Base-by-base conservation (phyloP, 176 grass and related monocot species). In the Bolboschoenus planiculmis region DNA sequence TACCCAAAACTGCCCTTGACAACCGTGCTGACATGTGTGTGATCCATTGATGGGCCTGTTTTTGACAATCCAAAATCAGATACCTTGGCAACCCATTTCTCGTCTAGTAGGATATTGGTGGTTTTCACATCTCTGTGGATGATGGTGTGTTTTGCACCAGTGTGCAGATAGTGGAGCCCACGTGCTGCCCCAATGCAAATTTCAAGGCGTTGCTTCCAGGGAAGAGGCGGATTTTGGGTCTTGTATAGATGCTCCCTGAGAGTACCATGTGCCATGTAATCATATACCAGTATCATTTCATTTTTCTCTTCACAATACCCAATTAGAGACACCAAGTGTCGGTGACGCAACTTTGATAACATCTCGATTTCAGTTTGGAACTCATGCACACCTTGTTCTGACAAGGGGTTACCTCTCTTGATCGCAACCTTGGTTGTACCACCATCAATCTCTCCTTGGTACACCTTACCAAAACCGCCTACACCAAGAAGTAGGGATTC, bases 1-100 rank as follows among this genome's bases (percentile, higher is more conserved):
- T 97, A 97, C 47, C 95, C 95, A 33, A 97, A 97, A 89, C 95
- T 97, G 34, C 95, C 95, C 87, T 97, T 97, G 34, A 97, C 95
- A 63, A 97, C 92, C 4, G 95, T 97, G 87, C 95, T 97, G 79
- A 97, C 95, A 86, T 97, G 95, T 16, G 94, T 97, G 65, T 97
- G 78, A 68, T 97, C 95, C 77, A 97, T 88, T 5, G 92, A 86
- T 36, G 90, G 95, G n/a, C 92, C 92, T 58, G 92, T 97, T 80
- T 97, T 97, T 56, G 95, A 97, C 59, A 97, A 86, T 56, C 95
- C 95, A 35, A 97, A 97, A 88, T 97, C 95, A 47, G 95, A 97
- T 83, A 97, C 95, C 88, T 97, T 97, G 21, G 95, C 92, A 5
- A 97, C 92, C 92, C 92, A 97, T 79, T 97, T 97, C 35, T 94